Evolutionary conservation across 2,329 filamentous ascomycete species (phyloP).

Genomic region (Ceratocystis harringtonii): DNA sequence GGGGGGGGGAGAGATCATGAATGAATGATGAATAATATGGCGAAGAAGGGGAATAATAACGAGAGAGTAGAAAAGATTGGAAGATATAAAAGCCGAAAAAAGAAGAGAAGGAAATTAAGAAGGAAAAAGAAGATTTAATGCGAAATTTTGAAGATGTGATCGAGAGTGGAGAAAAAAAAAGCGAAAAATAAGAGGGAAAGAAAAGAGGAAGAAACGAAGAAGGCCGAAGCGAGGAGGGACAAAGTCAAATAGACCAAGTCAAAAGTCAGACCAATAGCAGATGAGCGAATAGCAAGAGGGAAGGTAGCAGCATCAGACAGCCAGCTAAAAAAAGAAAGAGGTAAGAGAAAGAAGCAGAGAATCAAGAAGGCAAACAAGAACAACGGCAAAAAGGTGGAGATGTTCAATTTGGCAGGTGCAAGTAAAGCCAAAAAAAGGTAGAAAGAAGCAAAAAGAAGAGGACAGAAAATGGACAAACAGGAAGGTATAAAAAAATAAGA

Average conservation of each 20-base stretch:
- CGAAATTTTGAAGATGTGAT: not conserved
- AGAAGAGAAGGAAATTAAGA: not conserved
- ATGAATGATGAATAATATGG: not conserved
- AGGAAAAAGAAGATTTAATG: not conserved
- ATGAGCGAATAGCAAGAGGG: slow-evolving; percentile 10
- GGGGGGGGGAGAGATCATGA: not conserved
- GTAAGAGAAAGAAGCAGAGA: not conserved
- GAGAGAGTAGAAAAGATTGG: not conserved
- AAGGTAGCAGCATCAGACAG: slow-evolving; percentile 1
- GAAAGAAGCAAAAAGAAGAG: not conserved
- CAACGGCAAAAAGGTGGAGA: not conserved
- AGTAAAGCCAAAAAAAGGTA: not conserved
- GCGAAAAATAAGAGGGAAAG: slow-evolving; percentile 6
- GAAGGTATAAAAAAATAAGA: slow-evolving; percentile 1
- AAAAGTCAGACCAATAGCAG: not conserved
- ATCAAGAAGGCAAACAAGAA: not conserved
- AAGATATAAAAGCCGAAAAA: not conserved
- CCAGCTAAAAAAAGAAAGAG: not conserved
- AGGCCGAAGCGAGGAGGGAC: not conserved
- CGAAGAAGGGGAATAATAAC: not conserved
- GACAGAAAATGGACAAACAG: not conserved
- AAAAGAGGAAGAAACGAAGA: not conserved
- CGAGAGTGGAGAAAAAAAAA: not conserved
- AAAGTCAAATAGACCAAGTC: not conserved
- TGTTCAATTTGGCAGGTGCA: not conserved